Evolutionary conservation across 495 filamentous ascomycete genomes (phyloP).

Genomic region (Platismatia glauca): DNA sequence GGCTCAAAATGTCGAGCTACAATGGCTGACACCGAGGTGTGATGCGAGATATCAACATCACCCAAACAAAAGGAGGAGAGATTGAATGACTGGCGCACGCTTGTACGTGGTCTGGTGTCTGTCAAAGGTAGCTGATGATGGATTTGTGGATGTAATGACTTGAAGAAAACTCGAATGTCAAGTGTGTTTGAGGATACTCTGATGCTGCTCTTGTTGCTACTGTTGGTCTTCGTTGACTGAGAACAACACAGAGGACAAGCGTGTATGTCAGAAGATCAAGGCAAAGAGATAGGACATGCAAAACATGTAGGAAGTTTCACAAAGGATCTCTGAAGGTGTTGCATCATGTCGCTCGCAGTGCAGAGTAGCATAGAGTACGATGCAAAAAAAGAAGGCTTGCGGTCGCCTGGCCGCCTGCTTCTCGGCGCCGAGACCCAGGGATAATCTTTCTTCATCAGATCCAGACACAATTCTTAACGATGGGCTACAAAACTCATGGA

Average conservation of each 20-base stretch:
- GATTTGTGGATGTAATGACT: neutral
- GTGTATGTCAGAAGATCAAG: neutral
- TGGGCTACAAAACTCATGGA: neutral
- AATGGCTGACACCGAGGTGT: neutral
- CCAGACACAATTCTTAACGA: neutral
- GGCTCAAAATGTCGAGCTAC: neutral
- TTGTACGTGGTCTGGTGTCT: neutral
- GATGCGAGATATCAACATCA: neutral
- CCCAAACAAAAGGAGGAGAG: neutral
- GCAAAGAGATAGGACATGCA: neutral
- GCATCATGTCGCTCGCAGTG: neutral
- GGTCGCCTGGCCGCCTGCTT: no score
- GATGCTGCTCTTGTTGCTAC: neutral
- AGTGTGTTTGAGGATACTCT: neutral
- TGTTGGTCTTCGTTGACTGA: neutral
- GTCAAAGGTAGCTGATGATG: neutral
- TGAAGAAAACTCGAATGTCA: neutral
- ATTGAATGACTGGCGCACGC: neutral
- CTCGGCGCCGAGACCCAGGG: no score
- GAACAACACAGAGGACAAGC: no score
- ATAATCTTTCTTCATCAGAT: neutral
- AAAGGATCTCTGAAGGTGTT: neutral
- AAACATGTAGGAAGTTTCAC: neutral
- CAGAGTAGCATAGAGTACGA: neutral
- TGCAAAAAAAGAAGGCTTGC: no score